These are phyloP conservation scores for Amoebophrya sp. DNA, from an alignment of 169 alveolate genomes.

Conservation along the genomic window DNA sequence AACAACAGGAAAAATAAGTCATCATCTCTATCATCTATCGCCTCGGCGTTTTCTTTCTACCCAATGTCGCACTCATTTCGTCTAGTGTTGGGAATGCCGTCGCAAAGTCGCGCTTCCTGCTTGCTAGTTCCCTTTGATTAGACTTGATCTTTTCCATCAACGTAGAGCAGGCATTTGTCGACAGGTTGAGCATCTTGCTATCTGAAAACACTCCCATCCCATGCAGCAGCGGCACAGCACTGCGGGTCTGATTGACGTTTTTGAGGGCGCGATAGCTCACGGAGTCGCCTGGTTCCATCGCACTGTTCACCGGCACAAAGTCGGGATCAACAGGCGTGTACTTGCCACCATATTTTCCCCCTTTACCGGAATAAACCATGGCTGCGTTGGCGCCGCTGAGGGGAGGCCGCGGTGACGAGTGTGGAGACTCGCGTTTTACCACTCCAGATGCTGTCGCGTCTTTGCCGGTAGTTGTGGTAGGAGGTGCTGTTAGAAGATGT, in stretches of 20 bases:
- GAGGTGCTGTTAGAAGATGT: too few species aligned
- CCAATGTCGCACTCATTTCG: background rate
- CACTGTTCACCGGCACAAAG: too few species aligned
- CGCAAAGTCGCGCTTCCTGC: background rate
- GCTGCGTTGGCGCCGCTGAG: background rate
- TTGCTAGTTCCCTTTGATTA: too few species aligned
- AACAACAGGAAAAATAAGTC: too few species aligned
- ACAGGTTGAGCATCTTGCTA: background rate
- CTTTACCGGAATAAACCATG: background rate
- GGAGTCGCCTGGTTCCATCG: background rate
- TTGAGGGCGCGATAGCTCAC: background rate
- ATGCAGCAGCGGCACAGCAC: background rate
- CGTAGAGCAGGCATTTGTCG: background rate
- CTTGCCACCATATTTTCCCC: too few species aligned
- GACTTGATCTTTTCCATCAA: background rate
- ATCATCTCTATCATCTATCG: too few species aligned
- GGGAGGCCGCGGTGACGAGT: background rate
- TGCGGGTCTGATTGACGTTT: background rate
- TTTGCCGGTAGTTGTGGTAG: background rate
- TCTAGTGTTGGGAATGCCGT: background rate
- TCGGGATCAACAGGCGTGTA: too few species aligned
- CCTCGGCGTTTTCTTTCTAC: too few species aligned
- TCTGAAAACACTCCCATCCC: background rate
- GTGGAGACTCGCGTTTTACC: background rate
- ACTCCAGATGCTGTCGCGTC: background rate